phyloP scores from a whole-genome alignment of 352 stramenopile species.

The Peronosclerospora sorghi region DNA sequence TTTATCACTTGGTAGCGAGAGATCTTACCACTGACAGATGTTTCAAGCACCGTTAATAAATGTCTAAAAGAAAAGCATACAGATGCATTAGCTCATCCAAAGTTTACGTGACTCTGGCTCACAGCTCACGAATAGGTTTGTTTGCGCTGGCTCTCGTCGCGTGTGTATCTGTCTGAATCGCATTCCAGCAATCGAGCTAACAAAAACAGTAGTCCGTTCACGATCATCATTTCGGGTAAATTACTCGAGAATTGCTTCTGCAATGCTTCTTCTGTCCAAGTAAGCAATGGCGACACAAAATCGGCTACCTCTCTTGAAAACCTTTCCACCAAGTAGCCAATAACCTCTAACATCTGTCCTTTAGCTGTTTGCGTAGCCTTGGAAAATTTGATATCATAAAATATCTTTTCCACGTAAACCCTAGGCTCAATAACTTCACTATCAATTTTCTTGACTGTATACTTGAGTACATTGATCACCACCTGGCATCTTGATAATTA shows the following conservation, averaged over 20 bases:
- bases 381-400: constrained; percentile 66
- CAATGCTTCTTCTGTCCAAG: constrained; percentile 58
- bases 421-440: constrained; percentile 40
- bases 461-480: constrained; percentile 48
- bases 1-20: constrained; percentile 63
- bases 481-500: constrained; percentile 20
- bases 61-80: constrained; percentile 26
- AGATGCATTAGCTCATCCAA: constrained; percentile 1
- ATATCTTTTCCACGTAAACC: constrained; percentile 55
- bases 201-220: constrained; percentile 55
- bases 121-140: constrained; percentile 56
- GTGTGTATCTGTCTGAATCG: constrained; percentile 37
- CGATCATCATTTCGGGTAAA: constrained; percentile 59
- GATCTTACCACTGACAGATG: constrained; percentile 45
- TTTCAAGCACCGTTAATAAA: constrained; percentile 45
- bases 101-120: background rate
- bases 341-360: constrained; percentile 51
- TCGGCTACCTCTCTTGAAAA: constrained; percentile 31
- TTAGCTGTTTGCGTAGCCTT: constrained; percentile 62
- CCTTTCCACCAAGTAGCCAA: constrained; percentile 43
- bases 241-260: constrained; percentile 66
- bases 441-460: constrained; percentile 18
- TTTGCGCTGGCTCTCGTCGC: constrained; percentile 24
- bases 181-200: constrained; percentile 44
- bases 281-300: constrained; percentile 23